Conservation (phyloP, 1,139 yeast species). For the Fermentozyma sake region DNA sequence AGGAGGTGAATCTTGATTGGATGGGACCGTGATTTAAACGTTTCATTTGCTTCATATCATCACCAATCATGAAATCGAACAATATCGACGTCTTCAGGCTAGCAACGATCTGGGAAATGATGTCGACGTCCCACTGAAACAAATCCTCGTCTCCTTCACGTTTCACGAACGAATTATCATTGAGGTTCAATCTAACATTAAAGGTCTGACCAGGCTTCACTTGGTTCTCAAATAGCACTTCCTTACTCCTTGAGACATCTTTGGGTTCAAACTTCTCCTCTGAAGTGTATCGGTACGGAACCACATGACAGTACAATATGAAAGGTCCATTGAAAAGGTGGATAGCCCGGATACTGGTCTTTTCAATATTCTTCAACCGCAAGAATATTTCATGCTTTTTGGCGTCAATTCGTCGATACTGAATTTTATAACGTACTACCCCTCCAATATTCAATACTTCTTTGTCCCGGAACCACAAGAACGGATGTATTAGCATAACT, state of each 20-base stretch:
- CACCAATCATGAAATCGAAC: slow-evolving; percentile 21
- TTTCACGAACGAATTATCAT: slow-evolving; percentile 36
- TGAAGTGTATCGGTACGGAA: slow-evolving; percentile 46
- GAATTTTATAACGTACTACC: slow-evolving; percentile 31
- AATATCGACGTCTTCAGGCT: slow-evolving; percentile 14
- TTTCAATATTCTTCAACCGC: slow-evolving; percentile 49
- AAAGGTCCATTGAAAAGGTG: slow-evolving; percentile 59
- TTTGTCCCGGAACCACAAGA: slow-evolving; percentile 40
- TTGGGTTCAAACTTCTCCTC: slow-evolving; percentile 26
- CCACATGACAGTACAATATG: slow-evolving; percentile 53
- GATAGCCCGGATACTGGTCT: slow-evolving; percentile 47
- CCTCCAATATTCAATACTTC: slow-evolving; percentile 35
- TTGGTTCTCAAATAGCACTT: slow-evolving; percentile 34
- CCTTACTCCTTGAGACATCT: slow-evolving; percentile 19
- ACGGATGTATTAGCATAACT: too few relatives aligned
- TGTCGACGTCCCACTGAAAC: slow-evolving; percentile 18
- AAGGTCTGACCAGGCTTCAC: slow-evolving; percentile 64
- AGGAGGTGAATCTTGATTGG: slow-evolving; percentile 14
- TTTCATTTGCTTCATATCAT: slow-evolving; percentile 29
- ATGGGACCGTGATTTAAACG: slow-evolving; percentile 25
- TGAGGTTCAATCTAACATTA: slow-evolving; percentile 41
- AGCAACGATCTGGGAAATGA: slow-evolving; percentile 20
- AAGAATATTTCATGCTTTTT: slow-evolving; percentile 22
- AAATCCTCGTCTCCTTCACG: slow-evolving; percentile 9
- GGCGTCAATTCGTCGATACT: slow-evolving; percentile 20